Evolutionary conservation across 2,329 filamentous ascomycete species (phyloP).

Genomic region (Sphaerulina populicola): DNA sequence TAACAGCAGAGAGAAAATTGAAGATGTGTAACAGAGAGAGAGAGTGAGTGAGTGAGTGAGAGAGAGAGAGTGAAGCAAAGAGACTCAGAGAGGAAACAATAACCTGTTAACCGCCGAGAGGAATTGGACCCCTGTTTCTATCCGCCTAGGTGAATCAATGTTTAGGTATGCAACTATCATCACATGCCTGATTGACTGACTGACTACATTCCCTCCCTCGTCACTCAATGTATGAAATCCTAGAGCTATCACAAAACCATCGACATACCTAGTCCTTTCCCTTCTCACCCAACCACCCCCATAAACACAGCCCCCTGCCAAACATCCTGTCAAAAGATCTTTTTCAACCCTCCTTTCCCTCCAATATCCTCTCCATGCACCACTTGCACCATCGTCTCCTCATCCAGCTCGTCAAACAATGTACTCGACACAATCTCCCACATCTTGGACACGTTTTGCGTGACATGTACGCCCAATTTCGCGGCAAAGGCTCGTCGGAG

Average conservation of each 20-base stretch:
- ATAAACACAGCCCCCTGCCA: constrained; percentile 5
- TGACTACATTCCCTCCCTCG: neutral
- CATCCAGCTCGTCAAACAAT: constrained; percentile 23
- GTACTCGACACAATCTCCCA: constrained; percentile 28
- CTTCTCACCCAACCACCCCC: neutral
- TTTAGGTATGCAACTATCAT: too few species aligned
- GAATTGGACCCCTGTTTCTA: too few species aligned
- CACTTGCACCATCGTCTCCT: constrained; percentile 20
- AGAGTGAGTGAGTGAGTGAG: too few species aligned
- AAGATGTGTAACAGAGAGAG: too few species aligned
- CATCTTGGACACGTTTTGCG: constrained; percentile 25
- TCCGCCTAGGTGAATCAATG: too few species aligned
- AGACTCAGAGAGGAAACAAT: too few species aligned
- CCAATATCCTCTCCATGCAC: constrained; percentile 12
- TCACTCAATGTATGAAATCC: neutral
- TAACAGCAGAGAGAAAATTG: too few species aligned
- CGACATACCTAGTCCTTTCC: too few species aligned
- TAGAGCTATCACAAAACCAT: neutral
- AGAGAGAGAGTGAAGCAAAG: too few species aligned
- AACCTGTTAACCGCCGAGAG: too few species aligned
- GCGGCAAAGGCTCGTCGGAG: constrained; percentile 27
- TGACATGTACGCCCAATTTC: constrained; percentile 16
- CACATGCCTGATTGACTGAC: neutral
- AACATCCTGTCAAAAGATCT: constrained; percentile 14
- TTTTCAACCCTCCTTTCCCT: constrained; percentile 14